These are phyloP conservation scores for Hypoxylon lienhwacheense DNA, from an alignment of 495 filamentous ascomycete genomes.

Conservation along the genomic window DNA sequence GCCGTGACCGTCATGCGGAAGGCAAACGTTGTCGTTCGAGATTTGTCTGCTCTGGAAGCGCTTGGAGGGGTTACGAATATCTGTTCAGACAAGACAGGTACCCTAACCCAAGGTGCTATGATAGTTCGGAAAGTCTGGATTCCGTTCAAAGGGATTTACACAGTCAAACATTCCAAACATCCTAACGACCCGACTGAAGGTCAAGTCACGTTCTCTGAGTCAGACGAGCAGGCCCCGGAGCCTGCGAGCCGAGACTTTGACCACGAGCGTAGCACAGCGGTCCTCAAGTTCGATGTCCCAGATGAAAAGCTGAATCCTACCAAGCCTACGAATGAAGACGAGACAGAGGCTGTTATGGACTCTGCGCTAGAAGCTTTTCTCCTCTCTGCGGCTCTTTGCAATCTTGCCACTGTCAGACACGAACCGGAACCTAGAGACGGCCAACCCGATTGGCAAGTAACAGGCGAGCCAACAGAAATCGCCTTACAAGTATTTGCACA, in stretches of 20 bases:
- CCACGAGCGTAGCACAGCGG: conserved; percentile 53
- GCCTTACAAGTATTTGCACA: conserved; percentile 78
- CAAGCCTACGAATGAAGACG: conserved; percentile 29
- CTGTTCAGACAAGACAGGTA: conserved; percentile 87
- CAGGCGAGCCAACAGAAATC: conserved; percentile 83
- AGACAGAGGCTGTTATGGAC: conserved; percentile 42
- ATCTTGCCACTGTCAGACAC: conserved; percentile 69
- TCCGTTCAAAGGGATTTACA: conserved; percentile 59
- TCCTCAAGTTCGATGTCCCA: conserved; percentile 58
- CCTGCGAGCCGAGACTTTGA: conserved; percentile 51
- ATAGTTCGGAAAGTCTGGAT: conserved; percentile 82
- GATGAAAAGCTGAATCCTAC: conserved; percentile 45
- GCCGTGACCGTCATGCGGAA: conserved; percentile 77
- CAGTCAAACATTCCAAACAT: conserved; percentile 60
- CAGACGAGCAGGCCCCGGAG: conserved; percentile 29
- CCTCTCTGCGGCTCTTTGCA: conserved; percentile 73
- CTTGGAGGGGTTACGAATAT: conserved; percentile 86
- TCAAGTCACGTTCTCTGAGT: conserved; percentile 47
- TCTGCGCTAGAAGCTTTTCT: conserved; percentile 65
- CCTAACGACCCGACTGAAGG: conserved; percentile 63
- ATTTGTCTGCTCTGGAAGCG: conserved; percentile 75
- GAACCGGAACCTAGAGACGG: conserved; percentile 43
- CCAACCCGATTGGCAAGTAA: conserved; percentile 62
- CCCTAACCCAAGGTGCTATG: conserved; percentile 76
- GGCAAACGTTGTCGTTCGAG: conserved; percentile 77